A percentile compares a stretch with the other conserved stretches of the same genome.
These are phyloP conservation scores for Pythium diclinum DNA, from an alignment of 352 stramenopile genomes.

Conservation along the genomic window DNA sequence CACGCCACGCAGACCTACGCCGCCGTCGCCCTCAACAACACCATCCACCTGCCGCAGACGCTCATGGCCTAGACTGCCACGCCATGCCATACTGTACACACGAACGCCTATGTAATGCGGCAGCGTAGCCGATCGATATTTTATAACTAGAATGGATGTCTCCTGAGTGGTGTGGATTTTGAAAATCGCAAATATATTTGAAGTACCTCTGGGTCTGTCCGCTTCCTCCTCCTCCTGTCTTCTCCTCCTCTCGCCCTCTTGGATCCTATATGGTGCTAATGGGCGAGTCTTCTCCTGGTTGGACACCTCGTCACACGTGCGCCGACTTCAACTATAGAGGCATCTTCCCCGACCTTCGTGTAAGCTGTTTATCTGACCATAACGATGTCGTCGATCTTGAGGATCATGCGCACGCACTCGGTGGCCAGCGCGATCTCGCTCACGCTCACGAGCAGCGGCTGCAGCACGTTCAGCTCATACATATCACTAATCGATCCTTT, in stretches of 20 bases:
- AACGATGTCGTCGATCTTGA: constrained; percentile 99
- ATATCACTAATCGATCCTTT: constrained; percentile 97
- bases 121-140: constrained; percentile 7
- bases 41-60: constrained; percentile 44
- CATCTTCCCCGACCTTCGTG: not conserved
- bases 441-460: constrained; percentile 98
- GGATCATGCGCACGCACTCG: constrained; percentile 99
- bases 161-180: not conserved
- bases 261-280: not conserved
- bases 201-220: constrained; percentile 7
- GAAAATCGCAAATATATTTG: constrained; percentile 16
- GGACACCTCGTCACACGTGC: not conserved
- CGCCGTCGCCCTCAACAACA: constrained; percentile 73
- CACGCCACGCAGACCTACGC: constrained; percentile 46
- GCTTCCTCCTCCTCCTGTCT: not conserved
- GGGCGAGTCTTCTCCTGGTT: not conserved
- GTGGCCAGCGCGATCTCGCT: constrained; percentile 97
- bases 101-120: constrained; percentile 4
- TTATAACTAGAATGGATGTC: constrained; percentile 7
- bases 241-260: not conserved
- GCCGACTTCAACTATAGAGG: constrained; percentile 4
- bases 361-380: constrained; percentile 86
- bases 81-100: not conserved
- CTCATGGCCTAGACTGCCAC: constrained; percentile 16
- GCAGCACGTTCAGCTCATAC: constrained; percentile 97